Evolutionary conservation across 2,329 filamentous ascomycete genomes (phyloP), one percentile per base, ranked within the genome.

Genomic region (Lasiodiplodia gonubiensis): DNA sequence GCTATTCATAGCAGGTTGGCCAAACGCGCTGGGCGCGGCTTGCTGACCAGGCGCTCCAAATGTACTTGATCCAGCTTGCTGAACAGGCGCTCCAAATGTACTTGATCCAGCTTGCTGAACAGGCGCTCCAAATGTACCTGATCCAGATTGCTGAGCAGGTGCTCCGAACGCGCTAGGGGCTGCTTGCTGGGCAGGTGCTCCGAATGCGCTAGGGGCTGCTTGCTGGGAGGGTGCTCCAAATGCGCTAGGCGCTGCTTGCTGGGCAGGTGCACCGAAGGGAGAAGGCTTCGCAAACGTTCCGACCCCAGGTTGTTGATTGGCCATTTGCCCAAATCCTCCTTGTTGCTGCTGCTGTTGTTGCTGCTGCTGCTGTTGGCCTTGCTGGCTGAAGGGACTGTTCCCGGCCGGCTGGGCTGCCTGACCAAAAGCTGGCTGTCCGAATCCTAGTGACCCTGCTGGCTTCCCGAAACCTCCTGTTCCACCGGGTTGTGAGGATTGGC

Each of bases 241-340:
- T 6, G 73, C 37, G 16, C 72, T 64, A 4, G 74, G 67, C 7
- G 37, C 37, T 42, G 37, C 37, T 46, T 46, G 37, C 65, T 76
- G 74, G 74, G 65, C 83, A 82, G 74, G 78, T 69, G 70, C 80
- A 68, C 59, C 76, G 75, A 66, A 75, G 75, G 5, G 74, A 75
- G 76, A 2, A 72, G 74, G 60, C 67, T 74, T 7, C 21, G 71
- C 74, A 68, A 76, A 74, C 25, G 70, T 66, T 54, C 70, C 59
- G 23, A 69, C 64, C 39, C 49, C 49, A n/a, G 33, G 8, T 48
- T 66, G 64, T 27, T 46, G 64, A 30, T 48, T 57, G 12, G 37
- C 14, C 30, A 59, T 21, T 21, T 68, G 66, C 11, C 66, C 66
- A 39, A 68, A 68, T 5, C 53, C 57, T 23, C 53, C 59, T 33